Base-by-base conservation (phyloP, 805 yeast genomes). In the Ogataea degrootiae region DNA sequence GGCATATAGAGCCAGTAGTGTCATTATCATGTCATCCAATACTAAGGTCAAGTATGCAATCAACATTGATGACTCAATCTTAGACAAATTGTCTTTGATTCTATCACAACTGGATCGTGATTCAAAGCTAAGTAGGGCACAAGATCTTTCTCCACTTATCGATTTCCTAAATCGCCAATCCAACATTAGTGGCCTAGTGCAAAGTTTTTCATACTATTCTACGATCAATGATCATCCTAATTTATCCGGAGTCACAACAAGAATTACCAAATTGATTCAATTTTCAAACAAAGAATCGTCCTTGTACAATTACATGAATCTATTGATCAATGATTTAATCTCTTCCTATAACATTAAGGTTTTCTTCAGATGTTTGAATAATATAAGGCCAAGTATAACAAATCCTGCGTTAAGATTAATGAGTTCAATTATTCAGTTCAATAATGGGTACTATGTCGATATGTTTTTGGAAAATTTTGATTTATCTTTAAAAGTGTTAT, bases 381-480 rank as follows among this genome's bases (percentile, higher is more conserved):
- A 79, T 45, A 65, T 73, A 51, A 77, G 82, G 52, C 79, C 86
- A 0, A 70, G 78, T 1, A 60, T 75, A 1, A 80, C 91, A 0
- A 80, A 77, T 45, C 85, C 94, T 1, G 73, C 76, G 3, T 61
- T 89, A n/a, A 64, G 76, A 39, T 57, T 90, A 9, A 62, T 92
- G 53, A 68, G 67, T 17, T 75, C 76, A 41, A 70, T 85, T 26
- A 73, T 80, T 5, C 52, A 63, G 1, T 81, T 73, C 55, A 71
- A 75, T 41, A 67, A 75, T 23, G 81, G 83, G 1, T 64, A 70
- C 2, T 62, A 77, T 42, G 63, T 82, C 2, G 83, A 78, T 44
- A 82, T 78, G 7, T 76, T 91, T 17, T 60, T 82, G 34, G 78
- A 83, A 15, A 63, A 72, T 39, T 86, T 91, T 59, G 97, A 91